Evolutionary conservation across 2,329 filamentous ascomycete genomes (phyloP), one percentile per base, ranked within the genome.

Genomic region (Phialocephala subalpina): DNA sequence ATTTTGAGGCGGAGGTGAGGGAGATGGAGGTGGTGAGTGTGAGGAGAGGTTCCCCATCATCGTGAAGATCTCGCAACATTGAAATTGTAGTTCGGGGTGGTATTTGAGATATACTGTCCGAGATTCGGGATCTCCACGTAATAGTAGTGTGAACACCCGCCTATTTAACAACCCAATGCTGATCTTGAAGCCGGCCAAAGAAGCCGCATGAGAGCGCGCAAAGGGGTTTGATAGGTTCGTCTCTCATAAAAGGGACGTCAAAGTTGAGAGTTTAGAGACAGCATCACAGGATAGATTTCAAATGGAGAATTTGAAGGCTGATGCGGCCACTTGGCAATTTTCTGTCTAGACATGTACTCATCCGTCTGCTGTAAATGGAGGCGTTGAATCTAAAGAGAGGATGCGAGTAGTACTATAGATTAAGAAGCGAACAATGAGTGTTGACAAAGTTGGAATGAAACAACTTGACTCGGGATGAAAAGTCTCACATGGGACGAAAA

Each of bases 141-240:
- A 49, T 22, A 8, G 11, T 25, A 20, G n/a, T n/a, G 45, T 7
- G 45, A 25, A 49, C 14, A 49, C n/a, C 6, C 22, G n/a, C 45
- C 45, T 49, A 49, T 49, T 49, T 14, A n/a, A 22, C 45, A 22
- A 49, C 4, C 45, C 45, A n/a, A 49, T 49, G 45, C 45, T n/a
- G 45, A 49, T 49, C 45, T 25, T 49, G 45, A 49, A 49, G 45
- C 45, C n/a, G 45, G 9, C 22, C n/a, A 9, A 33, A 33, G 29
- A 4, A 33, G 29, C 38, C 38, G 38, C 38, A 42, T 33, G 4
- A 33, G 16, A 18, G 45, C n/a, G 20, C n/a, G 20, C n/a, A 22
- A 49, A 8, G 20, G n/a, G n/a, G n/a, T 25, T 22, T 25, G 45
- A 49, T 49, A 22, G 45, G 45, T 49, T 49, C 6, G 6, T 5